These are phyloP conservation scores for Melastoma candidum DNA, from an alignment of 441 rosid species.

Conservation along the genomic window DNA sequence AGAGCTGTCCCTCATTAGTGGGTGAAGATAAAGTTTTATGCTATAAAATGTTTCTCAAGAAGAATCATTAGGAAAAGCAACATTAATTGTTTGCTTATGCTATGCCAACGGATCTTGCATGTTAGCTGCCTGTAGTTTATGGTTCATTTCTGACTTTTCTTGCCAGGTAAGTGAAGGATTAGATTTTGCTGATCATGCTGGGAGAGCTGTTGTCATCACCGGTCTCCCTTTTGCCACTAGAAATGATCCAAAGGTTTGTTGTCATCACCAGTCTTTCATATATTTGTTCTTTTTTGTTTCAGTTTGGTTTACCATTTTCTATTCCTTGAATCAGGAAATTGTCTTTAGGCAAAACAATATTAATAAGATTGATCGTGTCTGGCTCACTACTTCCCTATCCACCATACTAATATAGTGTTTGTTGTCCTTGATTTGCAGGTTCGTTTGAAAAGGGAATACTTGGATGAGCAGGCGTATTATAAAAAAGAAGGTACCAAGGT, in stretches of 20 bases:
- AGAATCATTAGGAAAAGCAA: too few relatives aligned
- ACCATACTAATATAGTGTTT: background rate
- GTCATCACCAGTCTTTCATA: slow-evolving; percentile 7
- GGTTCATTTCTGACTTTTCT: slow-evolving; percentile 17
- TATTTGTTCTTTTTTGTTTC: background rate
- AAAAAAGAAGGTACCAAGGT: slow-evolving; percentile 47
- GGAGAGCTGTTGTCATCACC: slow-evolving; percentile 89
- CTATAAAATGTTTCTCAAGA: too few relatives aligned
- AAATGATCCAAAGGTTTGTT: slow-evolving; percentile 78
- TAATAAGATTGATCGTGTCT: too few relatives aligned
- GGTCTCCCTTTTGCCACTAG: slow-evolving; percentile 86
- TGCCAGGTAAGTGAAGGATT: slow-evolving; percentile 94
- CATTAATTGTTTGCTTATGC: too few relatives aligned
- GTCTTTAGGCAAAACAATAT: too few relatives aligned
- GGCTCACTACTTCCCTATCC: background rate
- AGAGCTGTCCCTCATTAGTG: too few relatives aligned
- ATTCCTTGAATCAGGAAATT: too few relatives aligned
- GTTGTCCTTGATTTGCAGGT: slow-evolving; percentile 36
- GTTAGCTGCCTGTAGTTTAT: background rate
- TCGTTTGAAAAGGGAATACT: slow-evolving; percentile 79
- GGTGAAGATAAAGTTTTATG: too few relatives aligned
- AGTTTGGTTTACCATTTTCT: too few relatives aligned
- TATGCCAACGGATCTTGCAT: too few relatives aligned
- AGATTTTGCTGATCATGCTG: slow-evolving; percentile 96
- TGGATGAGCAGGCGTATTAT: slow-evolving; percentile 46